Evolutionary conservation across 1,284 basidiomycete species (phyloP).

Genomic region (Pseudozyma flocculosa): DNA sequence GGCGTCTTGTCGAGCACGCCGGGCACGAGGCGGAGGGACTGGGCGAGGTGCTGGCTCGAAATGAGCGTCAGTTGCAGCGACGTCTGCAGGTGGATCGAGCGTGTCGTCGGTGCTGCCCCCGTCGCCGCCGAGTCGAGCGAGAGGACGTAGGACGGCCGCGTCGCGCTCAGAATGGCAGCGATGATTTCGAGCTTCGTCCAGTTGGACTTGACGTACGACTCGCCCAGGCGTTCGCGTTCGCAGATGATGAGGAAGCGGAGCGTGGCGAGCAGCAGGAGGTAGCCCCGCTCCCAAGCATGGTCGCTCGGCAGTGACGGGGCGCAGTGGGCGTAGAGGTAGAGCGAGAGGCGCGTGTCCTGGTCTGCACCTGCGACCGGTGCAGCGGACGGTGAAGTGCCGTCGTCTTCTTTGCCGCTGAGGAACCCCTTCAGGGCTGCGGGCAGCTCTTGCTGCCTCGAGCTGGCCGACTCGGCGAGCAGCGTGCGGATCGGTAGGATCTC

Average conservation of each 20-base stretch:
- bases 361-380: no score
- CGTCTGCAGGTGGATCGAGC: slow-evolving; percentile 26
- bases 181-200: slow-evolving; percentile 29
- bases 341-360: no score
- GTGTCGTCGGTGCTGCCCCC: slow-evolving; percentile 14
- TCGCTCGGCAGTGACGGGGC: neutral
- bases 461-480: slow-evolving; percentile 16
- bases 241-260: slow-evolving; percentile 29
- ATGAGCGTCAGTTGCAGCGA: slow-evolving; percentile 29
- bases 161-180: slow-evolving; percentile 13
- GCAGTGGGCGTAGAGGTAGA: neutral
- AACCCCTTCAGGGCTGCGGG: no score
- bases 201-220: slow-evolving; percentile 25
- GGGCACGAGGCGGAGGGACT: slow-evolving; percentile 26
- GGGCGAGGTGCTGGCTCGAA: slow-evolving; percentile 23
- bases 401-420: neutral
- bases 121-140: neutral
- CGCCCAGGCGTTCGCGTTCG: slow-evolving; percentile 23
- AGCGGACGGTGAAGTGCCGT: no score
- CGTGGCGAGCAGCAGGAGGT: neutral
- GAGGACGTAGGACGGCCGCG: slow-evolving; percentile 11
- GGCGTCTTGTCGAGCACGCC: slow-evolving; percentile 18
- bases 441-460: no score
- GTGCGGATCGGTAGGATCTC: slow-evolving; percentile 26
- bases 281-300: neutral